These are phyloP conservation scores for Saturnispora dispora DNA, from an alignment of 805 yeast species.

Conservation along the genomic window DNA sequence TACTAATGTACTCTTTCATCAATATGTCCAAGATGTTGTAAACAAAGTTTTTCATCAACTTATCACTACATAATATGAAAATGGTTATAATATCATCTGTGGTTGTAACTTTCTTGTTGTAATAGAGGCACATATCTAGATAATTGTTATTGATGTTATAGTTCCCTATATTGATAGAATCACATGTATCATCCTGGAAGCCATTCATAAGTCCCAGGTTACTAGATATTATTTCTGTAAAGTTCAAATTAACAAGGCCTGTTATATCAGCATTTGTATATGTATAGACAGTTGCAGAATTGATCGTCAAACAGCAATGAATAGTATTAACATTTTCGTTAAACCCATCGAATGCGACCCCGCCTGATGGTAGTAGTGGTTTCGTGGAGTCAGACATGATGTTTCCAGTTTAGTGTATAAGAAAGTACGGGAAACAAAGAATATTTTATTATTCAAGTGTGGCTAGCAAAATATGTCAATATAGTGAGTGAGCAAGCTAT, in stretches of 20 bases:
- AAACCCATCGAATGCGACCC: conserved; percentile 1
- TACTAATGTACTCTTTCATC: conserved; percentile 34
- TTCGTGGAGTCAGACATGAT: neutral
- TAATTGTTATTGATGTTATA: conserved; percentile 16
- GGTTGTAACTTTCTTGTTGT: conserved; percentile 36
- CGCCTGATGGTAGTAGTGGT: neutral
- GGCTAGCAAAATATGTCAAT: neutral
- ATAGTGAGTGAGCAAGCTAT: neutral
- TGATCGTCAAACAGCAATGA: conserved; percentile 28
- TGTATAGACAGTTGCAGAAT: conserved; percentile 53
- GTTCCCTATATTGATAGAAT: conserved; percentile 19
- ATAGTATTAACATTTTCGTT: conserved; percentile 15
- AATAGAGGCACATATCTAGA: conserved; percentile 31
- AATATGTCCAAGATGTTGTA: conserved; percentile 41
- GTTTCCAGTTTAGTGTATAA: neutral
- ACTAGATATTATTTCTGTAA: conserved; percentile 44
- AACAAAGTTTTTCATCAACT: conserved; percentile 37
- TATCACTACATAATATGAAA: conserved; percentile 37
- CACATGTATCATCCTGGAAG: conserved; percentile 28
- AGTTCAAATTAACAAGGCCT: conserved; percentile 36
- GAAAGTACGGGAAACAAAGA: neutral
- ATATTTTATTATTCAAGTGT: neutral
- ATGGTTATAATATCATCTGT: conserved; percentile 45
- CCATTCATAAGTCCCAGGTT: conserved; percentile 48
- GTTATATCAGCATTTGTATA: conserved; percentile 41